phyloP scores from a whole-genome alignment of 2,329 filamentous ascomycete genomes.

The Chaetothyriales sp. region DNA sequence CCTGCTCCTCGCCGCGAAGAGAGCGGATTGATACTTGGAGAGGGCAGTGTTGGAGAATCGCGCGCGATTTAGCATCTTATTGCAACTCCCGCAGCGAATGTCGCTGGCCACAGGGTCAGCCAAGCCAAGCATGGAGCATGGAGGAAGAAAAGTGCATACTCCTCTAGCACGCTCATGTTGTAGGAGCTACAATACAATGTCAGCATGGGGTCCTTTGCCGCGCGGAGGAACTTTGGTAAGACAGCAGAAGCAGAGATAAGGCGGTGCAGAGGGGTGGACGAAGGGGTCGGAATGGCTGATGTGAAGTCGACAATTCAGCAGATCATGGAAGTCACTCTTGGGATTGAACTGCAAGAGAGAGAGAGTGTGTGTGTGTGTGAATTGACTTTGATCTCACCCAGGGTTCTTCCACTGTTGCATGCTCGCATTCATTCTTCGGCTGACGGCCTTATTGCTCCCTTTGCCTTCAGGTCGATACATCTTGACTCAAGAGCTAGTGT shows the following conservation, averaged over 20 bases:
- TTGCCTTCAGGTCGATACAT: not conserved
- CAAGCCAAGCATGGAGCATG: not conserved
- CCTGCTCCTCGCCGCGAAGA: constrained; percentile 2
- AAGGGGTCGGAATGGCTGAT: not conserved
- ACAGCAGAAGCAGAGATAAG: not conserved
- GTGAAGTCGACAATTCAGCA: not conserved
- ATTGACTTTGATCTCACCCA: not conserved
- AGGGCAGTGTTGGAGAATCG: constrained; percentile 38
- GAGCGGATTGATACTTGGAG: constrained; percentile 17
- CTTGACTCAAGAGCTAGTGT: not conserved
- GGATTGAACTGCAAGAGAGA: not conserved
- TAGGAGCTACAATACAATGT: not conserved
- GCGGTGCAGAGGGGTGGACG: no score
- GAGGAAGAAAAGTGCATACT: not conserved
- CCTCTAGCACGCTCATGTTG: not conserved
- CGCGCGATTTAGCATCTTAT: constrained; percentile 24
- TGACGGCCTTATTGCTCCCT: not conserved
- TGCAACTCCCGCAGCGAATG: constrained; percentile 36
- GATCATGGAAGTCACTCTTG: not conserved
- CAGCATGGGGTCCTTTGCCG: not conserved
- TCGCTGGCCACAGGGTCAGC: constrained; percentile 18
- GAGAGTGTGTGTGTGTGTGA: not conserved
- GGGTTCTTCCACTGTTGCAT: not conserved
- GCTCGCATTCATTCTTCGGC: not conserved
- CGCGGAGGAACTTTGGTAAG: not conserved